phyloP scores from a whole-genome alignment of 805 yeast species.

The Yarrowia alimentaria region DNA sequence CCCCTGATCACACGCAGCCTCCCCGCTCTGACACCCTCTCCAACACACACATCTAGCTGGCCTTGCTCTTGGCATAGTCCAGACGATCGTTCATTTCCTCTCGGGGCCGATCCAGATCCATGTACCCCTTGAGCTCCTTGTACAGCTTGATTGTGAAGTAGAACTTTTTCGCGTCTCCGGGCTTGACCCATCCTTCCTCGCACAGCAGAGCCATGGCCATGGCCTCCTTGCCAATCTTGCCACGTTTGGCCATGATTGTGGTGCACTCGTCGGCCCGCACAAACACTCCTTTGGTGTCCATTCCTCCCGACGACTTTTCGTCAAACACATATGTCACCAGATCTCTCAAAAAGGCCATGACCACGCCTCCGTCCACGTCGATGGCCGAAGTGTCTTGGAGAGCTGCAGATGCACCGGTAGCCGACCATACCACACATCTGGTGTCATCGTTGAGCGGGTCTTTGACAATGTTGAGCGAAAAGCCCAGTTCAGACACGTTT shows the following conservation, averaged over 20 bases:
- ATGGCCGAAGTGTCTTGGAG: conserved; percentile 16
- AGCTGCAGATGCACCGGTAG: conserved; percentile 1
- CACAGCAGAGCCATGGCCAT: not conserved
- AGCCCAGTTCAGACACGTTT: not conserved
- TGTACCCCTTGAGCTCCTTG: conserved; percentile 18
- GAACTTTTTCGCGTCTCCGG: not conserved
- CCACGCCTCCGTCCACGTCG: not conserved
- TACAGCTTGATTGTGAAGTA: conserved; percentile 12
- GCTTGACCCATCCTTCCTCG: conserved; percentile 10
- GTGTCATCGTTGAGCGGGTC: not conserved
- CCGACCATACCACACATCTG: conserved; percentile 3
- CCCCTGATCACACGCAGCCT: too few species aligned
- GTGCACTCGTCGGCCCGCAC: not conserved
- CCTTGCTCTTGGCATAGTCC: conserved; percentile 4
- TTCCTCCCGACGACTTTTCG: not conserved
- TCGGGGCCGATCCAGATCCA: conserved; percentile 1
- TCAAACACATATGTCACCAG: conserved; percentile 7
- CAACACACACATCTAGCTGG: not conserved
- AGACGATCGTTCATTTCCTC: conserved; percentile 21
- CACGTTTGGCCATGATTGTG: conserved; percentile 3
- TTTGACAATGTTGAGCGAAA: conserved; percentile 1
- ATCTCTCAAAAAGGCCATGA: conserved; percentile 8
- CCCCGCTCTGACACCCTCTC: too few species aligned
- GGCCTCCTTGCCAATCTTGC: not conserved
- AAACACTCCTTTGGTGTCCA: conserved; percentile 9